Percentiles rank a stretch among this genome's conserved stretches.
These are phyloP conservation scores for Trichoderma endophyticum DNA, from an alignment of 2,329 filamentous ascomycete genomes.

Conservation along the genomic window DNA sequence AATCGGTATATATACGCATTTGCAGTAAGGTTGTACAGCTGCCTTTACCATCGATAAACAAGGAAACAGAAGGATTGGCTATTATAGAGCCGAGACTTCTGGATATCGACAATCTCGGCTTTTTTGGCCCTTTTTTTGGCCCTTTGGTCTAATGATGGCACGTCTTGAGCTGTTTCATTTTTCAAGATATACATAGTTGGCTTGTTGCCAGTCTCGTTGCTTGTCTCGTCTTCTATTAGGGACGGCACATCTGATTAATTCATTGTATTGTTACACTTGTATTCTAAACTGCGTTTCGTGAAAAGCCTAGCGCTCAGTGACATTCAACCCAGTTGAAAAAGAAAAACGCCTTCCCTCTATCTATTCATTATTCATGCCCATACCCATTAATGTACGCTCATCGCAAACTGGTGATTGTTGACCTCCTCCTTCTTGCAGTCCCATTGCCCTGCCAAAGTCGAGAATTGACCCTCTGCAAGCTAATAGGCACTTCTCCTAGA, in stretches of 20 bases:
- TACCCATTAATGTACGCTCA: neutral
- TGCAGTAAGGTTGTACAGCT: neutral
- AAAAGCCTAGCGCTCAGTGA: too few species aligned
- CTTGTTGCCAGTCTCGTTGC: neutral
- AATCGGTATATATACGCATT: neutral
- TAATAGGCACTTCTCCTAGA: conserved; percentile 43
- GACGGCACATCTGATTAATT: neutral
- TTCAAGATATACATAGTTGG: neutral
- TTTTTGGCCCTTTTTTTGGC: neutral
- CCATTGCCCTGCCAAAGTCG: conserved; percentile 33
- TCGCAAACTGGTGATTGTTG: neutral
- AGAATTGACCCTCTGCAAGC: conserved; percentile 47
- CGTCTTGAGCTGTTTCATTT: neutral
- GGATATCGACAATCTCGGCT: neutral
- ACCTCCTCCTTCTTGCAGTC: conserved; percentile 29
- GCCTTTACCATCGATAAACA: neutral
- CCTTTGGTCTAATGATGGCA: neutral
- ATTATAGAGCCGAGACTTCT: neutral
- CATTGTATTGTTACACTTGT: neutral
- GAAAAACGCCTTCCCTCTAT: neutral
- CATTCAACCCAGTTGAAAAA: neutral
- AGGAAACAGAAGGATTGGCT: neutral
- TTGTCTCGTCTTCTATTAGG: neutral
- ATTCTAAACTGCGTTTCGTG: neutral
- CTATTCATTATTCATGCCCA: neutral